Conservation (phyloP, 805 yeast genomes). For the Ogataea minuta region DNA sequence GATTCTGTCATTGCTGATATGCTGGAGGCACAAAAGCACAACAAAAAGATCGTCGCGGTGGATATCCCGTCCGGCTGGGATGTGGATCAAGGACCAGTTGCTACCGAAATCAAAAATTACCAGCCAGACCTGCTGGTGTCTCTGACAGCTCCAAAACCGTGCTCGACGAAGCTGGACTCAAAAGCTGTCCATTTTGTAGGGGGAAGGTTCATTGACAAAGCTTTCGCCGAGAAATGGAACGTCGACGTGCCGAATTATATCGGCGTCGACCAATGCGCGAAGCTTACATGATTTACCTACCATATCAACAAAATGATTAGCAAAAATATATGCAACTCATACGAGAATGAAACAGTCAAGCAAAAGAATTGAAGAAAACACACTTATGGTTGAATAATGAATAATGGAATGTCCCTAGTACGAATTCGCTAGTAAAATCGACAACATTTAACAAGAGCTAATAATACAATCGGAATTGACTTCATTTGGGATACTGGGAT, state of each 20-base stretch:
- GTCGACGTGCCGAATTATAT: slow-evolving; percentile 62
- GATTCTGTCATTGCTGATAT: slow-evolving; percentile 45
- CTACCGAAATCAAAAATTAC: slow-evolving; percentile 32
- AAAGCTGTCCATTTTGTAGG: slow-evolving; percentile 73
- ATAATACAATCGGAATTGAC: slow-evolving; percentile 8
- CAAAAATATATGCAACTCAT: slow-evolving; percentile 12
- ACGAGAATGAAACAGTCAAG: slow-evolving; percentile 12
- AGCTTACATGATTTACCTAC: slow-evolving; percentile 10
- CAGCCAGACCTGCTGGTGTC: slow-evolving; percentile 72
- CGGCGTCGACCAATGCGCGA: slow-evolving; percentile 55
- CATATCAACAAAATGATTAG: slow-evolving; percentile 16
- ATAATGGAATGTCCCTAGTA: slow-evolving; percentile 6
- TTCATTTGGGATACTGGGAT: slow-evolving; percentile 24
- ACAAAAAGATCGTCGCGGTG: slow-evolving; percentile 67
- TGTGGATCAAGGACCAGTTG: slow-evolving; percentile 78
- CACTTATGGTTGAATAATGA: slow-evolving; percentile 8
- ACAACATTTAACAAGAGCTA: slow-evolving; percentile 13
- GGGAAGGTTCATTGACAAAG: slow-evolving; percentile 74
- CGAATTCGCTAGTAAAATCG: slow-evolving; percentile 7
- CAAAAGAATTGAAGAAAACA: slow-evolving; percentile 10
- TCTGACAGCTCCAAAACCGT: slow-evolving; percentile 92
- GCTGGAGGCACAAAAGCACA: slow-evolving; percentile 26
- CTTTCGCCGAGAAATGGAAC: slow-evolving; percentile 69
- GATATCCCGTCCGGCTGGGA: slow-evolving; percentile 98
- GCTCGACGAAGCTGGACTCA: slow-evolving; percentile 50